Evolutionary conservation across 257 asterid species (phyloP).

Genomic region (Galeopsis tetrahit): DNA sequence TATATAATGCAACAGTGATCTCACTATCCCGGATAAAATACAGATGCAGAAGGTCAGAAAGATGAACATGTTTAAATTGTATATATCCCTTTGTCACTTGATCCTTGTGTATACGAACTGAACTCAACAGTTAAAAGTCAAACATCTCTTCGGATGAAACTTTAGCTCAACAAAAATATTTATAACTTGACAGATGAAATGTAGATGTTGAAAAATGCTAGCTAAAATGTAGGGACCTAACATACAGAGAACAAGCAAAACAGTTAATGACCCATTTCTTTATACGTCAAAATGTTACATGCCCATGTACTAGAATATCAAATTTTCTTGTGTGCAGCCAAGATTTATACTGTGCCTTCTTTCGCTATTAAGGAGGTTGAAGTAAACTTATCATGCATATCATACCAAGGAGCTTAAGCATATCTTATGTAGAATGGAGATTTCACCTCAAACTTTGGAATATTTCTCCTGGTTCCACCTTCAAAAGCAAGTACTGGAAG

Average conservation of each 20-base stretch:
- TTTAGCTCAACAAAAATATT: not conserved
- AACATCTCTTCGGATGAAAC: constrained; percentile 1
- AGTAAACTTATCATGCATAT: not conserved
- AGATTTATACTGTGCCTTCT: not conserved
- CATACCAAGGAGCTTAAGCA: constrained; percentile 20
- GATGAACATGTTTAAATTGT: too few relatives aligned
- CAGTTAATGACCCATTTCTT: not conserved
- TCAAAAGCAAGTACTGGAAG: constrained; percentile 95
- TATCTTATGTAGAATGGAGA: constrained; percentile 2
- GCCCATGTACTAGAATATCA: constrained; percentile 8
- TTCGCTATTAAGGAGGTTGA: constrained; percentile 1
- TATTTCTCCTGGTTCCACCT: constrained; percentile 96
- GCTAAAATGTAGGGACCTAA: not conserved
- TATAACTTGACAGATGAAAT: not conserved
- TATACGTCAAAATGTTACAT: not conserved
- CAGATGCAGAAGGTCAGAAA: too few relatives aligned
- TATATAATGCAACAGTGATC: too few relatives aligned
- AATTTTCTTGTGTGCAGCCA: not conserved
- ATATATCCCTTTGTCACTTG: not conserved
- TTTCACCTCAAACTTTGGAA: constrained; percentile 88
- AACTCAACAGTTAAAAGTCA: not conserved
- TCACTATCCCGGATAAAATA: too few relatives aligned
- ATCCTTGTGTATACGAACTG: not conserved
- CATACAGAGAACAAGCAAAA: not conserved
- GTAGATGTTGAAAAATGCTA: not conserved